A percentile compares a stretch with the other conserved stretches of the same genome.
These are phyloP conservation scores for Prunus campanulata DNA, from an alignment of 306 rosid species.

Conservation along the genomic window DNA sequence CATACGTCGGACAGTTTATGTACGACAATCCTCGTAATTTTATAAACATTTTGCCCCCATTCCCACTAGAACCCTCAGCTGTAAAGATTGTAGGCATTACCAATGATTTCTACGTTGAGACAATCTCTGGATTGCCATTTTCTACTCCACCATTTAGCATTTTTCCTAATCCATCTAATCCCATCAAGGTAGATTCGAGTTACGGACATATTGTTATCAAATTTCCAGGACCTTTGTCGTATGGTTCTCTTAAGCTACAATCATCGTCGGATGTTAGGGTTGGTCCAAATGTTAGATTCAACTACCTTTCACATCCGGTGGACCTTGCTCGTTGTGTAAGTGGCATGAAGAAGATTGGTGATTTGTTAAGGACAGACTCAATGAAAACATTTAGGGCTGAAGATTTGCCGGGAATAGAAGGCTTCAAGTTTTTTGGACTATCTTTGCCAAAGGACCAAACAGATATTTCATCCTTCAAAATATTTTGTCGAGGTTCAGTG, in stretches of 20 bases:
- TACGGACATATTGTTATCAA: background rate
- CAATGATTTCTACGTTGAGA: background rate
- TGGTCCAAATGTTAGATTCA: slow-evolving; percentile 8
- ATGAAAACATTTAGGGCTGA: background rate
- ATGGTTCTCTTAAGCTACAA: background rate
- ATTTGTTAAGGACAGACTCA: slow-evolving; percentile 1
- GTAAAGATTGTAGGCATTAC: slow-evolving; percentile 1
- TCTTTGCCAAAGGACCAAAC: slow-evolving; percentile 2
- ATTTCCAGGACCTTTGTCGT: background rate
- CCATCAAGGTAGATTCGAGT: background rate
- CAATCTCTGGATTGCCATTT: background rate
- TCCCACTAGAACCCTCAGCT: background rate
- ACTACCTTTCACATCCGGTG: background rate
- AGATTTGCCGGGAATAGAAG: background rate
- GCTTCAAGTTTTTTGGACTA: slow-evolving; percentile 6
- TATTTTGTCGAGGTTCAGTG: slow-evolving; percentile 13
- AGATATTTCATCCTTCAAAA: background rate
- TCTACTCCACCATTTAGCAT: background rate
- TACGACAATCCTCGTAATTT: slow-evolving; percentile 28
- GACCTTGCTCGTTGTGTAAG: slow-evolving; percentile 16
- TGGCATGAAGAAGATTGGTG: slow-evolving; percentile 13
- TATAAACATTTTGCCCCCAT: background rate
- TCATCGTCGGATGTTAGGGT: background rate
- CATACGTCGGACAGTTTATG: slow-evolving; percentile 22
- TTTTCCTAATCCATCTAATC: background rate